These are phyloP conservation scores for Botrytis cinerea DNA, from an alignment of 2,329 filamentous ascomycete genomes.

Conservation along the genomic window DNA sequence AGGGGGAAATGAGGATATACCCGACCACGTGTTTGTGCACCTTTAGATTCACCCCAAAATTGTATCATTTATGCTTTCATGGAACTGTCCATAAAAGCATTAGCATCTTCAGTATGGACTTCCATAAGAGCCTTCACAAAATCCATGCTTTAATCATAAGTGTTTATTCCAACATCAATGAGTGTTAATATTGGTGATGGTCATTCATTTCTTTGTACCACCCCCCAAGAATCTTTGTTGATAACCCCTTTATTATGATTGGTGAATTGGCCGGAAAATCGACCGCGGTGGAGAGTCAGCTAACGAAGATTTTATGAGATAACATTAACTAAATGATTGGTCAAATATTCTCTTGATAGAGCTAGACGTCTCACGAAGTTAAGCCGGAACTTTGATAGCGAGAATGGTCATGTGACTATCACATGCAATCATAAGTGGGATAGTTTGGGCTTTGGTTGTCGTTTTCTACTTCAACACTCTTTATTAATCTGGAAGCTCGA, in stretches of 20 bases:
- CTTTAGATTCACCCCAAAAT: background rate
- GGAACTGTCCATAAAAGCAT: background rate
- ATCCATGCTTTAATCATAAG: background rate
- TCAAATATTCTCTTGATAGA: slow-evolving; percentile 1
- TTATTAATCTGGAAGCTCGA: background rate
- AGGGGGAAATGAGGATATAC: slow-evolving; percentile 21
- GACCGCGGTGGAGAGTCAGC: slow-evolving; percentile 25
- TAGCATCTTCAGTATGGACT: slow-evolving; percentile 4
- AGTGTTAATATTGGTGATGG: background rate
- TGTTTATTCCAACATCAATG: background rate
- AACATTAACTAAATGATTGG: slow-evolving; percentile 9
- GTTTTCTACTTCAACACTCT: background rate
- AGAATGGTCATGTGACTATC: background rate
- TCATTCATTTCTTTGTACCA: slow-evolving; percentile 22
- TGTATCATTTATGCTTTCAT: background rate
- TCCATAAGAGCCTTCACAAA: slow-evolving; percentile 12
- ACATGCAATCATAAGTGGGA: background rate
- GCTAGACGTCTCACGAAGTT: background rate
- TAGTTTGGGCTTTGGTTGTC: background rate
- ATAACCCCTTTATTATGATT: slow-evolving; percentile 26
- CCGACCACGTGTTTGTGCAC: slow-evolving; percentile 23
- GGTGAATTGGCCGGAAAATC: slow-evolving; percentile 31
- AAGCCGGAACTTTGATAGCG: slow-evolving; percentile 1
- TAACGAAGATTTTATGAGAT: slow-evolving; percentile 7
- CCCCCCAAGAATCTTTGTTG: background rate